Percentiles rank a stretch among this genome's conserved stretches.
phyloP scores from a whole-genome alignment of 257 asterid genomes.

The Gentiana macrophylla region DNA sequence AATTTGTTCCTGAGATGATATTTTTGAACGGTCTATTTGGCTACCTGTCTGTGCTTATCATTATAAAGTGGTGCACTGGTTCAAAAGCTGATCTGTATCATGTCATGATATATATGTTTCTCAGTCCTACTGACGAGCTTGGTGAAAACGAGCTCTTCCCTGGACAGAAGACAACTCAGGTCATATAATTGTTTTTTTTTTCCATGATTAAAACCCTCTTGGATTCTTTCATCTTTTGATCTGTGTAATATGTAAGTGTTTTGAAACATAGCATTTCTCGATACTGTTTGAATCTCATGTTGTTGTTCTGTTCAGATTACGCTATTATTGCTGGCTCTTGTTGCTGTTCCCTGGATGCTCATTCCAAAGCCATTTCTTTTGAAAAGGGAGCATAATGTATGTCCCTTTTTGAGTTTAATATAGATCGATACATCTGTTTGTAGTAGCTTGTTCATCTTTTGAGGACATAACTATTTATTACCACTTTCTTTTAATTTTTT shows the following conservation, averaged over 20 bases:
- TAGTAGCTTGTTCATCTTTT: background rate
- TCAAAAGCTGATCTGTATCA: conserved; percentile 94
- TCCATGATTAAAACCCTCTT: conserved; percentile 2
- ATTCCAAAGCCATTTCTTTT: conserved; percentile 91
- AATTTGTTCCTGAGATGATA: conserved; percentile 84
- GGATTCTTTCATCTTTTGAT: background rate
- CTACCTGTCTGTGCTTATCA: conserved; percentile 77
- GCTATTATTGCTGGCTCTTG: conserved; percentile 59
- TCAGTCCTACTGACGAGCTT: conserved; percentile 85
- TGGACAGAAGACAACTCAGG: conserved; percentile 89
- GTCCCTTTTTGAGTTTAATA: conserved; percentile 11
- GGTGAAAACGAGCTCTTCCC: conserved; percentile 93
- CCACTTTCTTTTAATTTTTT: conserved; percentile 4
- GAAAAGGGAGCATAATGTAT: conserved; percentile 64
- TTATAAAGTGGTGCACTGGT: conserved; percentile 92
- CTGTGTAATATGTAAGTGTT: background rate
- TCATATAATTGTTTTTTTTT: conserved; percentile 5
- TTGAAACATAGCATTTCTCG: background rate
- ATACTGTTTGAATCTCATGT: conserved; percentile 8
- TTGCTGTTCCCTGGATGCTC: conserved; percentile 98
- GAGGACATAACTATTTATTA: background rate
- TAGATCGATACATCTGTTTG: conserved; percentile 1
- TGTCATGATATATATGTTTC: conserved; percentile 98
- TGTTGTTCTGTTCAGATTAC: conserved; percentile 45
- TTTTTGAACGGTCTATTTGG: conserved; percentile 87